Evolutionary conservation across 495 filamentous ascomycete species (phyloP), one percentile per base, ranked within the genome.

Genomic region (Aspergillus sparsus): DNA sequence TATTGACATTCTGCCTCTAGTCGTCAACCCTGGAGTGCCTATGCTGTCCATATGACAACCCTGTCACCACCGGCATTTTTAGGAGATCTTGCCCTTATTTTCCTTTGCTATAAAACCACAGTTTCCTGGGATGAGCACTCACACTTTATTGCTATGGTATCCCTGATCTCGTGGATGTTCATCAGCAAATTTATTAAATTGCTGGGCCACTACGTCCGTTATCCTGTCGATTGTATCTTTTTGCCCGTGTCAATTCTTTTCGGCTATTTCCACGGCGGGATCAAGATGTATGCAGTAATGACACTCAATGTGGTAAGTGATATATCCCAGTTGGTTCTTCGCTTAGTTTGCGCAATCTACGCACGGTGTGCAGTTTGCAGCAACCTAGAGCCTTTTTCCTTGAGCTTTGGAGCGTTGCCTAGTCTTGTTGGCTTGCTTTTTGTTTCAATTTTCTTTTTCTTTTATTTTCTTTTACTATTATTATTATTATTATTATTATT

Each of bases 141-240:
- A 62, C 66, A 76, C 67, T 47, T 70, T 62, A 53, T 75, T 12
- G 78, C 83, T 33, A 77, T 88, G 62, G 68, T 63, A 35, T 68
- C 75, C 5, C 80, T 90, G 55, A 70, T 81, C 37, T 55, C 72
- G 41, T 87, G 82, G 81, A 83, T 88, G 77, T 81, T 89, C 66
- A 82, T 85, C 71, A 89, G 85, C 75, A 93, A 93, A 72, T 83
- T 87, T 44, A 81, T 93, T 71, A 93, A 93, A 72, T 70, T 92
- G 18, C 65, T 90, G 44, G 88, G 87, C 5, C 84, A 92, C 64
- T 91, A 91, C 71, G 75, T 84, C 61, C 84, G 82, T 32, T 83
- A 90, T 65, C 88, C 90, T 1, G 75, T 77, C 18, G 89, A 94
- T 66, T 77, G 90, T 45, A 58, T 87, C 33, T 83, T 85, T 61